Evolutionary conservation across 2,329 filamentous ascomycete species (phyloP), one percentile per base, ranked within the genome.

Genomic region (Sphaerulina vaccinii): DNA sequence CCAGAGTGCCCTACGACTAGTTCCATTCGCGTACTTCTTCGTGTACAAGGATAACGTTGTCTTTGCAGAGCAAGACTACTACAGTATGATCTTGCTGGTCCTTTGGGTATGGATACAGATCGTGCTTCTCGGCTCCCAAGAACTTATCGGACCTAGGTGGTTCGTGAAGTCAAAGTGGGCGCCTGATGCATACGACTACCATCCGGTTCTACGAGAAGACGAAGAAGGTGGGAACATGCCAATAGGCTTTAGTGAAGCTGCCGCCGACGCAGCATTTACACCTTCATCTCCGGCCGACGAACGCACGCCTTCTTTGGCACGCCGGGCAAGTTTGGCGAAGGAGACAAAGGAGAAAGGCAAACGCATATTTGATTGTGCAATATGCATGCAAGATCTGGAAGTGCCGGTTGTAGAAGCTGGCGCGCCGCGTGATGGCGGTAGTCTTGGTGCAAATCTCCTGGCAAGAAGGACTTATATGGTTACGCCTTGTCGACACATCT

Each of bases 401-500:
- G 90, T 97, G 2, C 89, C 90, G 0, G 85, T 97, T 18, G 73
- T 96, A 24, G 78, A 79, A 44, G 77, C 80, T 15, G 73, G 61
- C 2, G 56, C 56, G 9, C 49, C 58, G 2, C 55, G 54, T 35
- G 66, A 72, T n/a, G 35, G 22, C 9, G 68, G 61, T 16, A 76
- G 77, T 38, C 84, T 52, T 75, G 65, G 63, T 63, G 72, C 56
- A 22, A 85, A 85, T 23, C 81, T 96, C 49, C 77, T 97, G 60
- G 87, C 88, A 24, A 78, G 92, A 55, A 81, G 91, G 43, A 79
- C 82, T 62, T 97, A 97, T 72, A 99, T 99, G 93, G 89, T 97
- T 18, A 99, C 93, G 51, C 93, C 93, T 41, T 99, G 93, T 70
- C 78, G 91, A 49, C 93, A 99, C 73, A 90, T 97, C 42, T 99